These are phyloP conservation scores for Pleurotus platypus DNA, from an alignment of 768 basidiomycete genomes.

Conservation along the genomic window DNA sequence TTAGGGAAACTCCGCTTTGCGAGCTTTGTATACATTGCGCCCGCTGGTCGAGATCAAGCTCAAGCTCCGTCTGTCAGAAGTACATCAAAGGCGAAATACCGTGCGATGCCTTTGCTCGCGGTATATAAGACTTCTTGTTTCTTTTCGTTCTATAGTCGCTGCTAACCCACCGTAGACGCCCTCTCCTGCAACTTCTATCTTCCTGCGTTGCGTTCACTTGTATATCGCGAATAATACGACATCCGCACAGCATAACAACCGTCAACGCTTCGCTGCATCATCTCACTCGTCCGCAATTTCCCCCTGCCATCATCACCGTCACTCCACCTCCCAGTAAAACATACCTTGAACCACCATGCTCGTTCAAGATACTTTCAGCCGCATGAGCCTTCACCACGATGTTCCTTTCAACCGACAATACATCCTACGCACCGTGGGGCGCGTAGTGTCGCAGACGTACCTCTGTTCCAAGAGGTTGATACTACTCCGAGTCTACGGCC, in stretches of 20 bases:
- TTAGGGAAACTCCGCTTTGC: neutral
- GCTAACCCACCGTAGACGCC: neutral
- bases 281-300: neutral
- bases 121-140: neutral
- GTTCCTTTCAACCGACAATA: neutral
- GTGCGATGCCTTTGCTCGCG: neutral
- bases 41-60: constrained; percentile 1
- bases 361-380: neutral
- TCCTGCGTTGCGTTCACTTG: neutral
- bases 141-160: neutral
- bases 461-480: constrained; percentile 21
- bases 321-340: neutral
- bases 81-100: neutral
- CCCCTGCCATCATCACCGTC: neutral
- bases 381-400: neutral
- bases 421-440: constrained; percentile 13
- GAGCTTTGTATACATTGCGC: neutral
- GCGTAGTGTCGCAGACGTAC: constrained; percentile 24
- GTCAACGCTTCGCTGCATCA: neutral
- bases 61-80: neutral
- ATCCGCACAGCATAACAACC: neutral
- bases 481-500: constrained; percentile 23
- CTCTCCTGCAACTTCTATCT: neutral
- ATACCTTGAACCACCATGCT: neutral
- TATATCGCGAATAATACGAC: neutral